A percentile compares a stretch with the other conserved stretches of the same genome.
These are phyloP conservation scores for Paraleonurus japonicus DNA, from an alignment of 257 asterid genomes.

Conservation along the genomic window DNA sequence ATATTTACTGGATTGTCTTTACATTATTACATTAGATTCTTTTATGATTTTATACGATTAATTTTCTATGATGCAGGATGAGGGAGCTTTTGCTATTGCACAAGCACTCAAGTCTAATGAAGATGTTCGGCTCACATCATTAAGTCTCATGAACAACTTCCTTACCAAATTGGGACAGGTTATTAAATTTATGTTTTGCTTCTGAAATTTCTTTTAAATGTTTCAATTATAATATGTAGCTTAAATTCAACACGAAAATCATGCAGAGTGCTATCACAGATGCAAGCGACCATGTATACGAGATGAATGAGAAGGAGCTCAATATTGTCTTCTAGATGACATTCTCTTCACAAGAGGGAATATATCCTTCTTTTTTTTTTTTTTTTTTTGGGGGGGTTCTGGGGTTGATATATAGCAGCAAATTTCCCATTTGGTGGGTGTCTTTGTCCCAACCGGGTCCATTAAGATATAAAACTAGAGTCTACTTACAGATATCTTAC, in stretches of 20 bases:
- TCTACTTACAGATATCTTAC: conserved; percentile 12
- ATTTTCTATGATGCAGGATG: conserved; percentile 55
- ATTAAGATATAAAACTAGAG: conserved; percentile 15
- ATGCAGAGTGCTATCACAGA: conserved; percentile 92
- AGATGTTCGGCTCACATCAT: conserved; percentile 74
- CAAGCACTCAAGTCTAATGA: conserved; percentile 94
- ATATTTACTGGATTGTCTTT: background rate
- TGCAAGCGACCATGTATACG: conserved; percentile 87
- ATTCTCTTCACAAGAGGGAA: conserved; percentile 10
- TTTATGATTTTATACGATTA: background rate
- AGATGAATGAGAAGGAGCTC: conserved; percentile 93
- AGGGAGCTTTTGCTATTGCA: conserved; percentile 89
- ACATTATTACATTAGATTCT: background rate
- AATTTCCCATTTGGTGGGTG: conserved; percentile 12
- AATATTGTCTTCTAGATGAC: conserved; percentile 57
- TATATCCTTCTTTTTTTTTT: background rate
- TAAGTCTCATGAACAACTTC: conserved; percentile 85
- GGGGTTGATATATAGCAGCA: conserved; percentile 9
- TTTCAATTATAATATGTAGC: background rate
- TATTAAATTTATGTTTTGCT: background rate
- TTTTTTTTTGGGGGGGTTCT: background rate
- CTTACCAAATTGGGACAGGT: conserved; percentile 96
- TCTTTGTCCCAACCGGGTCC: conserved; percentile 9
- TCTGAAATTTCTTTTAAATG: background rate
- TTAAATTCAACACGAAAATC: conserved; percentile 23